Base-by-base conservation (phyloP, 176 grass and related monocot species). In the Musa acuminata region DNA sequence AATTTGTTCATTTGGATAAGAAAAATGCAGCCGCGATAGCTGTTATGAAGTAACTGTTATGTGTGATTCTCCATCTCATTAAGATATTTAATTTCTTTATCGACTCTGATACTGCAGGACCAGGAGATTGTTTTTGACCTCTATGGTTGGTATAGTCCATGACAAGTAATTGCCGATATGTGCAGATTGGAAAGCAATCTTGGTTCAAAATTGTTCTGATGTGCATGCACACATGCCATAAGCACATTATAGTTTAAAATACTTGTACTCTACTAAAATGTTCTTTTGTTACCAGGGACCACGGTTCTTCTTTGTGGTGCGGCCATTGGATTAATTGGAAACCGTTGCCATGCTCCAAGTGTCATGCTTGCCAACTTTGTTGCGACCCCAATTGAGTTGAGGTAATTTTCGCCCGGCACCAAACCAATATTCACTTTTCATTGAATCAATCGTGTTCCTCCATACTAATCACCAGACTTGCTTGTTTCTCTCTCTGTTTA, bases 381-480 rank as follows among this genome's bases (percentile, higher is more conserved):
- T 0, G 95, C 86, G 14, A 98, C 95, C 76, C 95, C 95, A 52
- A 73, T 98, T 78, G 95, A 98, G 77, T 84, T 98, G 80, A 98
- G 90, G 90, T 98, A 74, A 84, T 54, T 49, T 64, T 55, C 8
- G 29, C 12, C 25, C 17, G 8, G 22, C 29, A 9, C 43, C 17
- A 10, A 51, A 50, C 8, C 43, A 74, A 29, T 2, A 27, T 53
- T 17, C 51, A 55, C 8, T 48, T 12, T 7, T 64, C 62, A 64
- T 8, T 11, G 21, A 25, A 24, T 23, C 1, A 21, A 12, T 22
- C 23, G 3, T 35, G 29, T 35, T 35, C 3, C 3, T 35, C 29
- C 3, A 35, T 35, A 4, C 29, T 35, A 35, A 35, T 35, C 29
- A 35, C 29, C 29, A 35, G 29, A 5, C 3, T 35, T 35, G 29